These are phyloP conservation scores for Pestalotiopsis sp. DNA, from an alignment of 2,329 filamentous ascomycete genomes.

Conservation along the genomic window DNA sequence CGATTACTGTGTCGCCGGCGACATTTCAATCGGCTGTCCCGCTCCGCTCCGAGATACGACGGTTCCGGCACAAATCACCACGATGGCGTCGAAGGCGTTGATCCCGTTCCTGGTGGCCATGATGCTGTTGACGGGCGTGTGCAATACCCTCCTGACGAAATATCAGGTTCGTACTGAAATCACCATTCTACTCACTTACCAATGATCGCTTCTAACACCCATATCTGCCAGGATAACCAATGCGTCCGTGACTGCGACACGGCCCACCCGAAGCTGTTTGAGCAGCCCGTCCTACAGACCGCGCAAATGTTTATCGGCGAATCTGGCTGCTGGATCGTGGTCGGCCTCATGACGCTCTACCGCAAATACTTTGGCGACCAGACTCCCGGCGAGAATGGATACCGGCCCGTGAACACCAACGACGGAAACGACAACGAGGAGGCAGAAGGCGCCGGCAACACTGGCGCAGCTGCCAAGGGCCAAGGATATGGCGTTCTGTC, in stretches of 20 bases:
- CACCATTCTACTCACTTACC: neutral
- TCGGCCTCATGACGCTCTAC: conserved; percentile 71
- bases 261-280: conserved; percentile 72
- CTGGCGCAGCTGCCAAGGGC: conserved; percentile 37
- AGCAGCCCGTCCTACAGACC: conserved; percentile 95
- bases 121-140: conserved; percentile 96
- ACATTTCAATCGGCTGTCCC: neutral
- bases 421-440: conserved; percentile 49
- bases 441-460: conserved; percentile 46
- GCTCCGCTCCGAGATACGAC: neutral
- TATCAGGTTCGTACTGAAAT: conserved; percentile 70
- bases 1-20: neutral
- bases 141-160: conserved; percentile 96
- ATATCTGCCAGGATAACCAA: conserved; percentile 77
- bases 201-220: neutral
- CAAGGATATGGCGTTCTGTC: conserved; percentile 59
- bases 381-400: conserved; percentile 55
- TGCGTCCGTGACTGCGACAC: conserved; percentile 89
- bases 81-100: conserved; percentile 72
- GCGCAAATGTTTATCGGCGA: conserved; percentile 98
- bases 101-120: conserved; percentile 88
- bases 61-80: conserved; percentile 8
- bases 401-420: conserved; percentile 63
- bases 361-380: conserved; percentile 53
- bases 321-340: conserved; percentile 92